phyloP scores from a whole-genome alignment of 2,329 filamentous ascomycete genomes.

The Aureobasidium pullulans region DNA sequence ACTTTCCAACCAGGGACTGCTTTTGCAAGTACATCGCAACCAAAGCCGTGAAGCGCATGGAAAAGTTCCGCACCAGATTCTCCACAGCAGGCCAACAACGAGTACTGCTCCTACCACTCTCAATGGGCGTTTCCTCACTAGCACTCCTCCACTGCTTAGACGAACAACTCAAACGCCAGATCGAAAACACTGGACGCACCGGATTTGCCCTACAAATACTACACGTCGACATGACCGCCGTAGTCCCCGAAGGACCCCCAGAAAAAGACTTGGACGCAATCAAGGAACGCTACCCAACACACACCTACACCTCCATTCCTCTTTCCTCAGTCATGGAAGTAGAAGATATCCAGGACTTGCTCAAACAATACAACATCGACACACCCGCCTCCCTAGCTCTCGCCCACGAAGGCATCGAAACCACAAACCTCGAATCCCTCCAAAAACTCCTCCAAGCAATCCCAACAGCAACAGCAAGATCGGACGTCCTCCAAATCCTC shows the following conservation, averaged over 20 bases:
- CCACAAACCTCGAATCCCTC: conserved; percentile 24
- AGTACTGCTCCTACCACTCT: conserved; percentile 69
- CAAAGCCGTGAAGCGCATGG: conserved; percentile 74
- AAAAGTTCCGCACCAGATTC: conserved; percentile 42
- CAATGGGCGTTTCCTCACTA: conserved; percentile 74
- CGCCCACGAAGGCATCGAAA: background rate
- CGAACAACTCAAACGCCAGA: conserved; percentile 59
- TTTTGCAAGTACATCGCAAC: conserved; percentile 69
- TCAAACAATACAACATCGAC: conserved; percentile 1
- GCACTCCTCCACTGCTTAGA: conserved; percentile 70
- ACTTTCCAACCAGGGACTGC: conserved; percentile 50
- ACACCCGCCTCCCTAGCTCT: background rate
- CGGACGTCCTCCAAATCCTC: conserved; percentile 66
- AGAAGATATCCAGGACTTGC: conserved; percentile 10
- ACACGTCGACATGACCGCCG: conserved; percentile 35
- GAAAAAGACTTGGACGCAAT: conserved; percentile 21
- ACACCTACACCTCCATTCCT: conserved; percentile 55
- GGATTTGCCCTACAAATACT: conserved; percentile 60
- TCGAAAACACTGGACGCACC: conserved; percentile 54
- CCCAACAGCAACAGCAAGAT: conserved; percentile 65
- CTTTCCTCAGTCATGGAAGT: conserved; percentile 51
- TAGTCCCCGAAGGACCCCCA: conserved; percentile 39
- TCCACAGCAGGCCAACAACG: conserved; percentile 36
- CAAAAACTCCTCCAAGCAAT: conserved; percentile 54
- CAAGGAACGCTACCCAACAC: conserved; percentile 56